Conservation (phyloP, 2,329 filamentous ascomycete genomes). For the Stagonosporopsis chrysanthemi region DNA sequence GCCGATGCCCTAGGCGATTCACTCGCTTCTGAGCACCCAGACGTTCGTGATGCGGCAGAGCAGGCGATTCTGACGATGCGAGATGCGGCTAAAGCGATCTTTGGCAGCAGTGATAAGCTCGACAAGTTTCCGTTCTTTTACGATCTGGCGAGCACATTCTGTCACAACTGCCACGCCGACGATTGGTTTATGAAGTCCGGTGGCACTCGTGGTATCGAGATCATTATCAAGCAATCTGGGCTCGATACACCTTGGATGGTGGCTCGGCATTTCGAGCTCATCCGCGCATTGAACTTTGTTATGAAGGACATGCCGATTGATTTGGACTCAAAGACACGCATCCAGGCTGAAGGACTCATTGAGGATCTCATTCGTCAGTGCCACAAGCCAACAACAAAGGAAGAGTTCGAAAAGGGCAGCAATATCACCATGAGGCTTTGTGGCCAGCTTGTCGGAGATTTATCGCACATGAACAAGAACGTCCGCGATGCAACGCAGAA, state of each 20-base stretch:
- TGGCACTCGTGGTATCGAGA: slow-evolving; percentile 87
- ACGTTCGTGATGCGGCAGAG: slow-evolving; percentile 84
- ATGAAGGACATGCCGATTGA: slow-evolving; percentile 98
- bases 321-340: slow-evolving; percentile 85
- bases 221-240: slow-evolving; percentile 83
- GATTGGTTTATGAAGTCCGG: slow-evolving; percentile 99
- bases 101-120: slow-evolving; percentile 75
- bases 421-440: slow-evolving; percentile 78
- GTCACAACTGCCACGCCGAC: slow-evolving; percentile 94
- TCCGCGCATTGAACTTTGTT: slow-evolving; percentile 91
- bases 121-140: slow-evolving; percentile 84
- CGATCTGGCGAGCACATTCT: slow-evolving; percentile 82
- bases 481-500: slow-evolving; percentile 87
- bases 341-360: slow-evolving; percentile 82
- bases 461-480: slow-evolving; percentile 95
- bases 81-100: slow-evolving; percentile 77
- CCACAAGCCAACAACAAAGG: slow-evolving; percentile 79
- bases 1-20: slow-evolving; percentile 91
- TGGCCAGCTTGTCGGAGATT: slow-evolving; percentile 82
- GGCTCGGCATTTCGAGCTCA: slow-evolving; percentile 84
- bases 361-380: slow-evolving; percentile 80
- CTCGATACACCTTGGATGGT: slow-evolving; percentile 85
- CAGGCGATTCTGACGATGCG: slow-evolving; percentile 79
- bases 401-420: slow-evolving; percentile 73
- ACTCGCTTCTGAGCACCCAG: slow-evolving; percentile 81